These are phyloP conservation scores for Penicillium sp. DNA, from an alignment of 2,329 filamentous ascomycete species.

Conservation along the genomic window DNA sequence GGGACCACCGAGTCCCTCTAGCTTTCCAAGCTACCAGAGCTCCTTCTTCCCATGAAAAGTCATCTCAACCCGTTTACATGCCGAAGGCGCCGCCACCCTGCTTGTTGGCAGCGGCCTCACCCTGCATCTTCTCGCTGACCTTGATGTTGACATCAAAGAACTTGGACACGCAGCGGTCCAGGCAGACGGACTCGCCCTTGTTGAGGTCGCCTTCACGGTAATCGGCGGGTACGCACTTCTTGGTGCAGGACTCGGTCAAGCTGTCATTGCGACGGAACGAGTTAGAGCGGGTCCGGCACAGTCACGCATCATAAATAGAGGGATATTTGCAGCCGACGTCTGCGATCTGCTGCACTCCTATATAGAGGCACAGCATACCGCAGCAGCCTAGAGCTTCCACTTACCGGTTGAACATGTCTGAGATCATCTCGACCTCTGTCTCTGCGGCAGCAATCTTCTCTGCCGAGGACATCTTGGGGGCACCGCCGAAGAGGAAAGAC, in stretches of 20 bases:
- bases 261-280: conserved; percentile 45
- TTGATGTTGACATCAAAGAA: conserved; percentile 99
- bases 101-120: conserved; percentile 65
- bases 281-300: neutral
- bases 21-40: conserved; percentile 2
- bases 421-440: conserved; percentile 94
- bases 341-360: neutral
- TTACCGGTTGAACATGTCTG: conserved; percentile 97
- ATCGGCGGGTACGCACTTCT: conserved; percentile 86
- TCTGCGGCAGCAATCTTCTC: conserved; percentile 97
- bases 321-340: neutral
- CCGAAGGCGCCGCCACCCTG: conserved; percentile 56
- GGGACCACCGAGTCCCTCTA: neutral
- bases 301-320: neutral
- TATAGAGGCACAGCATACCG: neutral
- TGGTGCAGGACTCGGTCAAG: conserved; percentile 80
- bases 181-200: conserved; percentile 97
- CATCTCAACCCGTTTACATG: conserved; percentile 33
- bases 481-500: conserved; percentile 69
- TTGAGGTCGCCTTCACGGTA: conserved; percentile 97
- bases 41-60: neutral
- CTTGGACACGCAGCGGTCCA: conserved; percentile 95
- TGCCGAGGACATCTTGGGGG: conserved; percentile 84
- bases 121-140: conserved; percentile 94
- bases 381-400: conserved; percentile 13